These are phyloP conservation scores for Corymbia citriodora DNA, from an alignment of 441 rosid genomes.

Conservation along the genomic window DNA sequence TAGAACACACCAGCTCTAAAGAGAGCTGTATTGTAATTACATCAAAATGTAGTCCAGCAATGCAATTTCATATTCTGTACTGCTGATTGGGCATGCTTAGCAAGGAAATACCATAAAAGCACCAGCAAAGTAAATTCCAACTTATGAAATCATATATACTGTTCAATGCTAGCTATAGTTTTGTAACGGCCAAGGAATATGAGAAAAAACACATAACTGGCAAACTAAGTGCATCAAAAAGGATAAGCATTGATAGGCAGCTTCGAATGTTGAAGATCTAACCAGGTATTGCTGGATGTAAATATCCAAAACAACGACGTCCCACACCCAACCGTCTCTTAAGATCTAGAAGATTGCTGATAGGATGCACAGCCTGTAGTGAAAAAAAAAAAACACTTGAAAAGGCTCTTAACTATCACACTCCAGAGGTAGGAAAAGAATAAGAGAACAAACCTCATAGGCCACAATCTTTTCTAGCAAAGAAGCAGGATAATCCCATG, in stretches of 20 bases:
- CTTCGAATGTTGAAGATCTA: conserved; percentile 11
- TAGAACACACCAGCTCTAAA: background rate
- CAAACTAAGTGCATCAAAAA: background rate
- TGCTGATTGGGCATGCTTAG: background rate
- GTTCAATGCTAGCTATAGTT: background rate
- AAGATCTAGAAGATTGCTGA: conserved; percentile 86
- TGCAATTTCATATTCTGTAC: background rate
- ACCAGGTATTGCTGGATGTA: conserved; percentile 93
- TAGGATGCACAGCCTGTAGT: conserved; percentile 91
- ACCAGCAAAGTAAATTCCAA: background rate
- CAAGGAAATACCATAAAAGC: background rate
- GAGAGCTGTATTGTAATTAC: background rate
- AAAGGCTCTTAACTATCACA: background rate
- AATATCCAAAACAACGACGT: conserved; percentile 85
- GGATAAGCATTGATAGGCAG: background rate
- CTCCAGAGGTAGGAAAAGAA: background rate
- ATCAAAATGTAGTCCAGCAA: background rate
- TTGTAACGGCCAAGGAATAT: background rate
- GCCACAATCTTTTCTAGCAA: conserved; percentile 95
- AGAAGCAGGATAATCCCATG: conserved; percentile 95
- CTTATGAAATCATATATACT: background rate
- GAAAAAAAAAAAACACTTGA: background rate
- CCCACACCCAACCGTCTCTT: conserved; percentile 91
- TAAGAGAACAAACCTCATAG: conserved; percentile 52
- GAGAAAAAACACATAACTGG: background rate